Conservation (phyloP, 805 yeast genomes). For the Scheffersomyces stipitis region DNA sequence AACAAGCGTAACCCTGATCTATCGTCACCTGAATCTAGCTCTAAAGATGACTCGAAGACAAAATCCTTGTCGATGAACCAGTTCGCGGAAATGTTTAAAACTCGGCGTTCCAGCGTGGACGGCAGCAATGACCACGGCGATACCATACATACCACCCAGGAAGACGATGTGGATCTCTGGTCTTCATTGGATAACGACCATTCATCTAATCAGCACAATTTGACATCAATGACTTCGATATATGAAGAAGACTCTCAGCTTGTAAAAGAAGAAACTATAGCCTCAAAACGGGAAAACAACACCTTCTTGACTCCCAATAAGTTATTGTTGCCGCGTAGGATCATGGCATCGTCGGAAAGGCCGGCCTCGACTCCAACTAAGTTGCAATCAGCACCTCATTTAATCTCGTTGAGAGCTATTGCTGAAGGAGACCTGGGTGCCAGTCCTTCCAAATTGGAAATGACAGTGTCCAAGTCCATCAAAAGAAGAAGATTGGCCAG, state of each 20-base stretch:
- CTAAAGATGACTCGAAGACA: background rate
- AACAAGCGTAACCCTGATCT: background rate
- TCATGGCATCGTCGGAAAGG: background rate
- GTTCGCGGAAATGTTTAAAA: too few species aligned
- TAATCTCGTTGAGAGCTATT: constrained; percentile 9
- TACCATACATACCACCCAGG: constrained; percentile 4
- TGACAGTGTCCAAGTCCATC: constrained; percentile 4
- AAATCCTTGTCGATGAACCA: constrained; percentile 12
- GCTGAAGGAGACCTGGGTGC: background rate
- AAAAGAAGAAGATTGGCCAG: constrained; percentile 8
- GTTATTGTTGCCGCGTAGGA: constrained; percentile 11
- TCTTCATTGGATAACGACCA: constrained; percentile 23
- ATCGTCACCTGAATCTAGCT: too few species aligned
- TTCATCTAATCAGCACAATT: constrained; percentile 9
- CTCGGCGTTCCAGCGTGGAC: background rate
- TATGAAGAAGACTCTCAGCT: constrained; percentile 15
- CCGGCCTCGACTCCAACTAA: background rate
- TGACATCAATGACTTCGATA: constrained; percentile 22
- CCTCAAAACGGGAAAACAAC: constrained; percentile 9
- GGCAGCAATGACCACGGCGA: constrained; percentile 2
- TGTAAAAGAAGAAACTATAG: too few species aligned
- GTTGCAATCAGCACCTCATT: constrained; percentile 9
- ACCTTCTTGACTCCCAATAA: constrained; percentile 36
- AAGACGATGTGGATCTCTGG: constrained; percentile 29
- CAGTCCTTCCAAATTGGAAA: constrained; percentile 3